These are phyloP conservation scores for Penicillium lividum DNA, from an alignment of 495 filamentous ascomycete species.

Conservation along the genomic window DNA sequence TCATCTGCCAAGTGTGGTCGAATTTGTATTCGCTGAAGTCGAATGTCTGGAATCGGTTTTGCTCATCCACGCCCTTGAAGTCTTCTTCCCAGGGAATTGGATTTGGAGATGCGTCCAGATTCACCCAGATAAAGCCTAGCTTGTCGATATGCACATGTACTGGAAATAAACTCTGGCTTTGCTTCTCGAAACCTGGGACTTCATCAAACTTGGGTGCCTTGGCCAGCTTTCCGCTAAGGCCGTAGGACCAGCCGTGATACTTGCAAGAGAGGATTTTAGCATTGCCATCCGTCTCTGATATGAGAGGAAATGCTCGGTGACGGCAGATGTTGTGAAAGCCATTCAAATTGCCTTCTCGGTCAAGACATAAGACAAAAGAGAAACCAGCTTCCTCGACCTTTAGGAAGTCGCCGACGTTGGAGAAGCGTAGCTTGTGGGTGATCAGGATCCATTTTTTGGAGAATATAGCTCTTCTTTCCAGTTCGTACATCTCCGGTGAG, in stretches of 20 bases:
- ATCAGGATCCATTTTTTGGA: conserved; percentile 52
- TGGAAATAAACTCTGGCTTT: conserved; percentile 44
- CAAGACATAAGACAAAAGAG: conserved; percentile 46
- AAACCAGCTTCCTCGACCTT: conserved; percentile 49
- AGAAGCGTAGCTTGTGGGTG: conserved; percentile 48
- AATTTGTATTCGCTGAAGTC: conserved; percentile 51
- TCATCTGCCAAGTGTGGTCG: conserved; percentile 54
- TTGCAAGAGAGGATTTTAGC: conserved; percentile 55
- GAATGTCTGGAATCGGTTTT: conserved; percentile 40
- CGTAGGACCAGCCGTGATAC: conserved; percentile 64
- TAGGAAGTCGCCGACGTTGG: conserved; percentile 49
- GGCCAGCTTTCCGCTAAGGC: conserved; percentile 55
- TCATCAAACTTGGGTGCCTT: conserved; percentile 59
- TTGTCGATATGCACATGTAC: conserved; percentile 49
- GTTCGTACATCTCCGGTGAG: conserved; percentile 49
- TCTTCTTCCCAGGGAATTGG: conserved; percentile 52
- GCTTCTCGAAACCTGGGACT: conserved; percentile 55
- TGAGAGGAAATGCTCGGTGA: conserved; percentile 57
- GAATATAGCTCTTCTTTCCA: conserved; percentile 54
- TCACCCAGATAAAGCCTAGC: conserved; percentile 54
- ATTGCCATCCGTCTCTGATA: conserved; percentile 47
- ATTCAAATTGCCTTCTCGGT: conserved; percentile 48
- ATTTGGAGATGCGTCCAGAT: conserved; percentile 43
- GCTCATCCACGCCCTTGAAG: conserved; percentile 43
- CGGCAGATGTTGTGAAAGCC: conserved; percentile 60